Conservation (phyloP, 2,329 filamentous ascomycete species). For the Tolypocladium nubicola region DNA sequence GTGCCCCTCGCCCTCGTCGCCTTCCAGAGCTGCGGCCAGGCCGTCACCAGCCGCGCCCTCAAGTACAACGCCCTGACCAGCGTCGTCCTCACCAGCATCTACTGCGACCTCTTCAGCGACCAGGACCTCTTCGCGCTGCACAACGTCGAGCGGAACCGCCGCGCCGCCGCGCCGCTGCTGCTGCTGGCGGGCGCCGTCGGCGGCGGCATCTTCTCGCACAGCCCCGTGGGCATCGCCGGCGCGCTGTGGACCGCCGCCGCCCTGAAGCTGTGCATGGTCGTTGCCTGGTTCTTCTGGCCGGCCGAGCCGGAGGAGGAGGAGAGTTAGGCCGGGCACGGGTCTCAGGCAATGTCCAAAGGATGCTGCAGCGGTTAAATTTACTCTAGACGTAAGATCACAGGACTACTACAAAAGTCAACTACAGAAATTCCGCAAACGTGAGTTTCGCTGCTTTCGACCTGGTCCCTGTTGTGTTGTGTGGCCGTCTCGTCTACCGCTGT, state of each 20-base stretch:
- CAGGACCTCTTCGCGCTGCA: slow-evolving; percentile 30
- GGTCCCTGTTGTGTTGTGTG: too few relatives aligned
- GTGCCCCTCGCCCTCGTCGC: slow-evolving; percentile 59
- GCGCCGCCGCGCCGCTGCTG: slow-evolving; percentile 36
- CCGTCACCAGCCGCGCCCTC: slow-evolving; percentile 61
- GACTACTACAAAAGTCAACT: too few relatives aligned
- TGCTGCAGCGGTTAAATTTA: too few relatives aligned
- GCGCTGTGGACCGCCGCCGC: slow-evolving; percentile 49
- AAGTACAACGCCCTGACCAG: slow-evolving; percentile 63
- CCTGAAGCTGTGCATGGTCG: slow-evolving; percentile 44
- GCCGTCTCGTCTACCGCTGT: too few relatives aligned
- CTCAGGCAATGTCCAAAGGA: not conserved
- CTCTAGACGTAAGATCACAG: too few relatives aligned
- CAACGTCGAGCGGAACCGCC: slow-evolving; percentile 40
- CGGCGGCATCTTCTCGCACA: slow-evolving; percentile 40
- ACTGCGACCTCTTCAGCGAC: slow-evolving; percentile 71
- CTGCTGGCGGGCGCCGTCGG: slow-evolving; percentile 38
- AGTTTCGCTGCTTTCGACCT: too few relatives aligned
- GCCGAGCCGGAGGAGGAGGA: slow-evolving; percentile 26
- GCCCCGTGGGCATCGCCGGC: slow-evolving; percentile 34
- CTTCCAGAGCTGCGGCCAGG: slow-evolving; percentile 70
- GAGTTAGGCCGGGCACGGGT: not conserved
- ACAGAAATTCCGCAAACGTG: too few relatives aligned
- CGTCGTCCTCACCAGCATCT: slow-evolving; percentile 71
- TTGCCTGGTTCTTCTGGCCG: slow-evolving; percentile 53